Conservation (phyloP, 2,329 filamentous ascomycete species). For the Calycina marina region DNA sequence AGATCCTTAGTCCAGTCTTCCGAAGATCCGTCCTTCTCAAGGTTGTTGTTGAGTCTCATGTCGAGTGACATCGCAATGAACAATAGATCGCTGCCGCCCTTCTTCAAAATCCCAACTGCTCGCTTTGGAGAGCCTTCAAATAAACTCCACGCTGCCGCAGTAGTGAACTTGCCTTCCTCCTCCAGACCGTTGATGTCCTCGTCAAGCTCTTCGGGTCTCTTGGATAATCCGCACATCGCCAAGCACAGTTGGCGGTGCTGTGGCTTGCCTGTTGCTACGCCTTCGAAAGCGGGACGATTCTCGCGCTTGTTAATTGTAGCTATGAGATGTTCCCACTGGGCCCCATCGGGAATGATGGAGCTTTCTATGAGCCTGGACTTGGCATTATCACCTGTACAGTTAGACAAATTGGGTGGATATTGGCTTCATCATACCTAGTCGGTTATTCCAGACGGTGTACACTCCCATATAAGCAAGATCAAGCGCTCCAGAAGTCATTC, state of each 20-base stretch:
- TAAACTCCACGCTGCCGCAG: conserved; percentile 61
- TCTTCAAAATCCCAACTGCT: conserved; percentile 56
- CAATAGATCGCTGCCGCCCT: conserved; percentile 50
- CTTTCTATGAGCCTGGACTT: conserved; percentile 32
- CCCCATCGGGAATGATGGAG: conserved; percentile 28
- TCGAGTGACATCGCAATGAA: conserved; percentile 56
- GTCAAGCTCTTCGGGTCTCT: conserved; percentile 33
- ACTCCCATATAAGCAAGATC: conserved; percentile 69
- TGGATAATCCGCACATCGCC: conserved; percentile 59
- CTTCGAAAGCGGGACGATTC: conserved; percentile 47
- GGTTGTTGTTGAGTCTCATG: conserved; percentile 38
- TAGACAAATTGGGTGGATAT: conserved; percentile 1
- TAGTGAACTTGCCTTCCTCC: conserved; percentile 44
- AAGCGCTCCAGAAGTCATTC: conserved; percentile 53
- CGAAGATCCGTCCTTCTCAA: conserved; percentile 21
- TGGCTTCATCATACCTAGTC: conserved; percentile 35
- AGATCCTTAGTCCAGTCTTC: conserved; percentile 18
- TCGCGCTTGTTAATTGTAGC: conserved; percentile 48
- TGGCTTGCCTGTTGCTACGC: conserved; percentile 46
- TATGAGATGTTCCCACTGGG: conserved; percentile 47
- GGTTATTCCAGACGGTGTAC: conserved; percentile 55
- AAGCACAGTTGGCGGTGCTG: conserved; percentile 63
- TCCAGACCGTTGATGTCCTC: conserved; percentile 30
- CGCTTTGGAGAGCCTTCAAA: conserved; percentile 56
- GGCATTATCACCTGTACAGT: conserved; percentile 30